Evolutionary conservation across 2,329 filamentous ascomycete genomes (phyloP), one percentile per base, ranked within the genome.

Genomic region (Cladorrhinum sp.): DNA sequence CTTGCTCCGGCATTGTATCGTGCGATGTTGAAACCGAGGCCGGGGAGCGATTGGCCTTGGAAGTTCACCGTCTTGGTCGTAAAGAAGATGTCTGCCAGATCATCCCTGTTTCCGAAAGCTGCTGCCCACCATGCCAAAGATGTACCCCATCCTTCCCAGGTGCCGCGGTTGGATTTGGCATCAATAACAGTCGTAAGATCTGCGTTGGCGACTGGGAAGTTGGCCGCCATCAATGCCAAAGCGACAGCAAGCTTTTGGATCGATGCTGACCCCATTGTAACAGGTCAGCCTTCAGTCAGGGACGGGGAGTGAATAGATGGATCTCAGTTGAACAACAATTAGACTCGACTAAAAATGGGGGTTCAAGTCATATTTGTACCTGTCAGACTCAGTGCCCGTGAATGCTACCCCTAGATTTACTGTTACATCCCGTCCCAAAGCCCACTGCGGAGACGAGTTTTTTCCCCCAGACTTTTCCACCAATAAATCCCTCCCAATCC

Each of bases 111-210:
- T 3, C 77, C 77, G 58, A 78, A 79, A 2, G 69, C 69, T 29
- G 68, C 71, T 1, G 75, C 77, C 77, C 77, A 79, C 77, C 77
- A 79, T 8, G 76, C 75, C 1, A 79, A 69, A 12, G 75, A 77
- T 0, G 73, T 74, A 12, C 76, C 76, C 76, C 76, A 79, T 53
- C 77, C 77, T 57, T 78, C 75, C 77, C 77, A 79, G 0, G 66
- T 73, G 18, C 76, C 77, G 62, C 71, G 75, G 63, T 73, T 74
- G 16, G 72, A 70, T 3, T 66, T 64, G 10, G 72, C 61, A 36
- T 68, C 66, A 55, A 75, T 72, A 20, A 69, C 72, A 29, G 70
- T 72, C 13, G 72, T 74, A 6, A 66, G 59, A 60, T 75, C 73
- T 12, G 68, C 71, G 18, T 56, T 56, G 23, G 54, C 50, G 24